Evolutionary conservation across 805 yeast species (phyloP), one percentile per base, ranked within the genome.

Genomic region (Gaillardinia entomophila): DNA sequence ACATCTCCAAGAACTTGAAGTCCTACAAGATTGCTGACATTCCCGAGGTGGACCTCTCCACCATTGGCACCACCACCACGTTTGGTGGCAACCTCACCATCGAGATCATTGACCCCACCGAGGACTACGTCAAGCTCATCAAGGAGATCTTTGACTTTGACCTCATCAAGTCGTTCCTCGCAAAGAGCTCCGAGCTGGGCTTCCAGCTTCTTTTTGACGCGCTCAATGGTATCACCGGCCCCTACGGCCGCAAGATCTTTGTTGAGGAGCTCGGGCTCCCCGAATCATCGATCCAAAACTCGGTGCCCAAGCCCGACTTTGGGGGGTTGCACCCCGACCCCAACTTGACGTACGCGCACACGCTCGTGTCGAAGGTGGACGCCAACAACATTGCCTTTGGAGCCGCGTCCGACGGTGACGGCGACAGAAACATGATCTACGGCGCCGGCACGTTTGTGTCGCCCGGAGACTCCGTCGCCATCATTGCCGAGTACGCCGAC

Each of bases 251-350:
- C 50, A 82, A 84, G 32, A 77, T 92, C 34, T 90, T 90, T 48
- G 70, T 85, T 24, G 81, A 86, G 28, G 94, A 87, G 62, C 73
- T 90, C 36, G 96, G 94, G 0, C 64, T 92, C 42, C 80, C 90
- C 3, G 58, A 52, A 28, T 60, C 74, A 4, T 71, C 82, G 4
- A 68, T 92, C 37, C 97, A 90, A 62, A 88, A 90, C 62, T 81
- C 64, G 50, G 57, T 46, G 12, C 96, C 97, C 20, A 58, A 72
- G 53, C 88, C 90, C 12, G 98, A 90, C 59, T 90, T 90, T 52
- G 98, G 98, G 41, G 98, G 98, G 1, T 69, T 88, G 46, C 98
- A 90, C 58, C 98, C 98, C 14, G 98, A 90, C 62, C 98, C 98
- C 43, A 90, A 90, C 65, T 73, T 90, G 58, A 89, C 97, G 11